Base-by-base conservation (phyloP, 495 filamentous ascomycete species). In the Pseudotulostoma volvatum region DNA sequence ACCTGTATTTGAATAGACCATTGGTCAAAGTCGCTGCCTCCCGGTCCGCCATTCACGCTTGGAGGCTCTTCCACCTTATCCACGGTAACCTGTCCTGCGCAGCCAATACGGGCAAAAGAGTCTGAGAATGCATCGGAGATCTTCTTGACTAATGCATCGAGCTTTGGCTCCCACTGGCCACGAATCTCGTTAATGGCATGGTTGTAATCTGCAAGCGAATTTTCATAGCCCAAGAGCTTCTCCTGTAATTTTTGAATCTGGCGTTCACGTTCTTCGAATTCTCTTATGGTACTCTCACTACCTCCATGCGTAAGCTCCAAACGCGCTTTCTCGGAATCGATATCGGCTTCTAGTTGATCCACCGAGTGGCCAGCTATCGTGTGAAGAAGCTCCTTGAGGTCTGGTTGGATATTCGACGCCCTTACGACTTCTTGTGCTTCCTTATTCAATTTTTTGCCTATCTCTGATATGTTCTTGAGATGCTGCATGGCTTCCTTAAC, bases 1-100 rank as follows among this genome's bases (percentile, higher is more conserved):
- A 97, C 90, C 50, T 77, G 73, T 54, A 96, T 93, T 54, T 92
- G 75, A 44, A 96, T 85, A 4, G 81, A 75, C 90, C 90, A 97
- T 41, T 82, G 71, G 17, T 90, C 84, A 53, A 94, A 97, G 39
- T 78, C 67, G 53, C 86, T 83, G 20, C 81, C 79, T 39, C 81
- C 77, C 14, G 49, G 39, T 37, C 56, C 47, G 21, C 56, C 56
- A 38, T 62, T 49, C n/a, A 54, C 50, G 16, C 57, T 59, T 9
- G 51, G 33, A 28, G 57, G 55, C 20, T 51, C 52, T 44, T 61
- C 54, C 18, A 53, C 59, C 37, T 67, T 65, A 50, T 61, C 59
- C 1, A 97, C 61, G 14, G 61, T 68, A 3, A 96, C 90, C 53
- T 94, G 81, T 30, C 90, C 90, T n/a, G 86, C 90, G 52, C 88